phyloP scores from a whole-genome alignment of 129 eudicot species.

The Rutidosis leptorrhynchoides region DNA sequence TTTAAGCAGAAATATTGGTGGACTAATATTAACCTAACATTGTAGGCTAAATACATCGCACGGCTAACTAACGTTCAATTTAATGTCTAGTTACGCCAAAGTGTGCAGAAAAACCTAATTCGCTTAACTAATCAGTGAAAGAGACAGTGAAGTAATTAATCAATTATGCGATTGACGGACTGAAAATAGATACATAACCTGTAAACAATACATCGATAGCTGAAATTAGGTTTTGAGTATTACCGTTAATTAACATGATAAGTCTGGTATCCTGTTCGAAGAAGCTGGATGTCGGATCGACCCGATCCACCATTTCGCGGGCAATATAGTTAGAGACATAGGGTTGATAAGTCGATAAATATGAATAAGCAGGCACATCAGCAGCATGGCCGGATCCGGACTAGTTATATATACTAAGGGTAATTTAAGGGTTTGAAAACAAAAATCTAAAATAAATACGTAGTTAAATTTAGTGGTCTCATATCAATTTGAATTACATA shows the following conservation, averaged over 20 bases:
- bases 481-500: too few species aligned
- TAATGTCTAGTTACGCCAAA: neutral
- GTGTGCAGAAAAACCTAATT: neutral
- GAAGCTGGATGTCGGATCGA: slow-evolving; percentile 60
- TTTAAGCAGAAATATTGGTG: neutral
- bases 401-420: too few species aligned
- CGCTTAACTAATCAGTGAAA: neutral
- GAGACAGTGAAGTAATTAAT: neutral
- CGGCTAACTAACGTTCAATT: neutral
- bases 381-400: too few species aligned
- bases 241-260: slow-evolving; percentile 94
- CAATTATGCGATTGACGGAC: neutral
- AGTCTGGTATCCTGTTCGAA: slow-evolving; percentile 80
- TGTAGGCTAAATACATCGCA: slow-evolving; percentile 4
- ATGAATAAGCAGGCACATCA: too few species aligned
- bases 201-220: neutral
- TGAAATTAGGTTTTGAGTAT: neutral
- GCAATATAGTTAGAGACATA: too few species aligned
- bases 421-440: too few species aligned
- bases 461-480: too few species aligned
- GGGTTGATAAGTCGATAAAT: too few species aligned
- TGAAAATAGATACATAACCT: neutral
- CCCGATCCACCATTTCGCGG: slow-evolving; percentile 53
- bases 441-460: too few species aligned
- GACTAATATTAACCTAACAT: neutral